Evolutionary conservation across 495 filamentous ascomycete genomes (phyloP), one percentile per base, ranked within the genome.

Genomic region (Penicillium cinerascens): DNA sequence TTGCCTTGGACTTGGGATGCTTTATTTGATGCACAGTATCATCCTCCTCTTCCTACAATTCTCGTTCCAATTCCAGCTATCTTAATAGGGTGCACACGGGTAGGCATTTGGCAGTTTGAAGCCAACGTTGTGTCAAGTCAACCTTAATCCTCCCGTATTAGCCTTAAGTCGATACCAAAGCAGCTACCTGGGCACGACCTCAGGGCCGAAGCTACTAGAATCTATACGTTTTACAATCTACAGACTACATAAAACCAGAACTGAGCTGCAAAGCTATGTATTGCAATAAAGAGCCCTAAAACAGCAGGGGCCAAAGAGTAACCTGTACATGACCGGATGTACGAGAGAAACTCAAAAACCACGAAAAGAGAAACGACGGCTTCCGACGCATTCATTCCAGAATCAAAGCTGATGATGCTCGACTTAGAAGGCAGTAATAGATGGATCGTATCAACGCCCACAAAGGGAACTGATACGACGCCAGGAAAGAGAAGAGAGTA

Each of bases 271-370:
- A 39, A 56, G 49, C 39, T 55, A 47, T 59, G 49, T 33, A 50
- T 61, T 59, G 51, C 39, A 52, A 40, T 62, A 49, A 20, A 44
- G 42, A 38, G 33, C 38, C 49, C 47, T 42, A 23, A 47, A 47
- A 49, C 22, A 25, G 42, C 11, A 42, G 43, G 39, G 18, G 22
- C 47, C 21, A 27, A 1, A 15, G 56, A 42, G 45, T 33, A 40
- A 52, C 51, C 49, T 48, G 59, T 56, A 56, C 60, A 63, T 63
- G 26, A 59, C 60, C 60, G 39, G 60, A 63, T 63, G 60, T 51
- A 53, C 60, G 42, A 39, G 52, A 47, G 49, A 39, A 42, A 49
- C 52, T 49, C 49, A 22, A 46, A 45, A 54, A 37, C 10, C 29
- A 47, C 17, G 18, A 49, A 47, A 54, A 27, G 20, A 44, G 41